Evolutionary conservation across 768 basidiomycete species (phyloP).

Genomic region (Suillus paluster): DNA sequence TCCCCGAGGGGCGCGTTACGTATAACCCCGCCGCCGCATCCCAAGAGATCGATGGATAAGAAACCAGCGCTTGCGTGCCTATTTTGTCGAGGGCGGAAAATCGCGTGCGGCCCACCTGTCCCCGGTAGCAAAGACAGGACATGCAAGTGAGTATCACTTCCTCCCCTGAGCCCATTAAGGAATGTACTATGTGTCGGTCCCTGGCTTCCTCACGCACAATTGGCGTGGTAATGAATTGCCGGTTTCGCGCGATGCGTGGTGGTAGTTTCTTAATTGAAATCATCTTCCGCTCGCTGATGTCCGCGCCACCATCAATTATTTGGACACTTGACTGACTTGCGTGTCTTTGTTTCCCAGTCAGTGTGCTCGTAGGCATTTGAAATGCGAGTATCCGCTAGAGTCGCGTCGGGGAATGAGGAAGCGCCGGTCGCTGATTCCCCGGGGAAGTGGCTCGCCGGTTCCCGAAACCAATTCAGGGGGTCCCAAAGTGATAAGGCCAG

Average conservation of each 20-base stretch:
- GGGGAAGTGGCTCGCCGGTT: slow-evolving; percentile 25
- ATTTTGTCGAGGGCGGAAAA: slow-evolving; percentile 70
- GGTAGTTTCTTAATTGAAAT: slow-evolving; percentile 13
- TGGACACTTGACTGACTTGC: slow-evolving; percentile 26
- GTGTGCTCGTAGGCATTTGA: slow-evolving; percentile 69
- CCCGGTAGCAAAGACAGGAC: slow-evolving; percentile 57
- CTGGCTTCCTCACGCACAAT: slow-evolving; percentile 12
- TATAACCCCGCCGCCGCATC: slow-evolving; percentile 27
- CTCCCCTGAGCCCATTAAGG: not conserved
- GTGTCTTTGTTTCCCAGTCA: slow-evolving; percentile 51
- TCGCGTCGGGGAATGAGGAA: slow-evolving; percentile 71
- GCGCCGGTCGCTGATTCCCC: slow-evolving; percentile 40
- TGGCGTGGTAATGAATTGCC: slow-evolving; percentile 18
- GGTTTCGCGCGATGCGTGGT: slow-evolving; percentile 10
- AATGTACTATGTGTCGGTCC: not conserved
- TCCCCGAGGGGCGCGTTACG: slow-evolving; percentile 23
- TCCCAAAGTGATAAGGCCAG: slow-evolving; percentile 29
- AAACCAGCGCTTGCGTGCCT: slow-evolving; percentile 68
- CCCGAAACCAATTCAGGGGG: slow-evolving; percentile 31
- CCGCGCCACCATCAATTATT: slow-evolving; percentile 21
- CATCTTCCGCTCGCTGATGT: slow-evolving; percentile 26
- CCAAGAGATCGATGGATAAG: slow-evolving; percentile 41
- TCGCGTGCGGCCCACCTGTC: slow-evolving; percentile 66
- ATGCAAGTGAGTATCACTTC: slow-evolving; percentile 61
- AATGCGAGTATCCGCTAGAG: slow-evolving; percentile 72